Conservation (phyloP, 1,284 basidiomycete genomes). For the Boletus mariae region DNA sequence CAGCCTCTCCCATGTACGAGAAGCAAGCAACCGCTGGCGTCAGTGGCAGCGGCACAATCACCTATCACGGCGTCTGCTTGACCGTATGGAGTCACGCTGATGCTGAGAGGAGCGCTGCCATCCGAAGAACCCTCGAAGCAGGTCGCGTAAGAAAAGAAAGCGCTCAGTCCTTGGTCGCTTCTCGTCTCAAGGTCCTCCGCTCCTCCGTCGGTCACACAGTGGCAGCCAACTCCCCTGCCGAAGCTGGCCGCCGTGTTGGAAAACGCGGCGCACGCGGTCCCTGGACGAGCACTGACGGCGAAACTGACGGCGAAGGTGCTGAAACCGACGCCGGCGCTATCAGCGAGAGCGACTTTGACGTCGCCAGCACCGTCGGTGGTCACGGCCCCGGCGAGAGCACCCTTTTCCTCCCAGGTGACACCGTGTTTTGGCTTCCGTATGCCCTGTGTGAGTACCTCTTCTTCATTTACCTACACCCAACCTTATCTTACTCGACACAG, state of each 20-base stretch:
- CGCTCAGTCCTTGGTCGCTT: slow-evolving; percentile 64
- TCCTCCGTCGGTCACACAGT: slow-evolving; percentile 42
- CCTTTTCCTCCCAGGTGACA: slow-evolving; percentile 80
- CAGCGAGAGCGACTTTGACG: slow-evolving; percentile 81
- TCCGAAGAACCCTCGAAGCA: slow-evolving; percentile 77
- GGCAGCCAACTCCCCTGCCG: slow-evolving; percentile 43
- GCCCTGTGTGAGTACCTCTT: slow-evolving; percentile 67
- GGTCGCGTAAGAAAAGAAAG: slow-evolving; percentile 74
- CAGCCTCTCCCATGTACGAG: slow-evolving; percentile 39
- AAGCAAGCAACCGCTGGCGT: slow-evolving; percentile 37
- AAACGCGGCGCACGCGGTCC: slow-evolving; percentile 60
- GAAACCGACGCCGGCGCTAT: slow-evolving; percentile 72
- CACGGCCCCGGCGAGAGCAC: slow-evolving; percentile 83
- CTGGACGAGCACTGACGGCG: slow-evolving; percentile 65
- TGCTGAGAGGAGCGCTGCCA: slow-evolving; percentile 75
- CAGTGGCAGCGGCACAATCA: slow-evolving; percentile 47
- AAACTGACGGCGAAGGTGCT: slow-evolving; percentile 61
- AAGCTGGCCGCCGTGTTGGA: slow-evolving; percentile 52
- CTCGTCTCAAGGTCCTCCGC: slow-evolving; percentile 61
- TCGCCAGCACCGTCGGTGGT: slow-evolving; percentile 63
- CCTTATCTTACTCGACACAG: slow-evolving; percentile 36
- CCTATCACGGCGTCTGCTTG: slow-evolving; percentile 87
- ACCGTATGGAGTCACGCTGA: slow-evolving; percentile 95
- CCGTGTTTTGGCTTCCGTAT: slow-evolving; percentile 91
- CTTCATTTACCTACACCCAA: neutral